Evolutionary conservation across 1,284 basidiomycete genomes (phyloP), one percentile per base, ranked within the genome.

Genomic region (Cerrena zonata): DNA sequence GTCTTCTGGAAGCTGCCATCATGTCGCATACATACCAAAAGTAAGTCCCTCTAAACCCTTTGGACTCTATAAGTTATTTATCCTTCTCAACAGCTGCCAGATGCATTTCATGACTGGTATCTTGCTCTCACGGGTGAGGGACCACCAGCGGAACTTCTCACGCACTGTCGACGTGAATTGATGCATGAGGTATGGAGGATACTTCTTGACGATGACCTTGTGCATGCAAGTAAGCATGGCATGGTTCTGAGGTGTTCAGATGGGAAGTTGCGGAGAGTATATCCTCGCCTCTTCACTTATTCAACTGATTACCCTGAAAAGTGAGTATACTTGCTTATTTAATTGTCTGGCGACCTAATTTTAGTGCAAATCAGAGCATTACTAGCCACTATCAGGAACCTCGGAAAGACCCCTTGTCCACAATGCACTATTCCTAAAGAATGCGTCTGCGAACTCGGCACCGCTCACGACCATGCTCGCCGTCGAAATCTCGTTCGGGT

Each of bases 301-400:
- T 56, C 53, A 3, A 56, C 67, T 0, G 70, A 73, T 51, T 72
- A 71, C 58, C 52, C 56, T 0, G 59, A 61, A 25, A 58, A 58
- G 58, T 62, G 34, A 23, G 57, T 25, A 21, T 39, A 36, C n/a
- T 47, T 19, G 1, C 26, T 37, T 18, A n/a, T 21, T 15, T 7
- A 5, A 39, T 36, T 26, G 5, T 13, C 24, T n/a, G n/a, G n/a
- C n/a, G n/a, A 42, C 37, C 5, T 12, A 45, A 18, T 12, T 19
- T 45, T 2, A 34, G 27, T 51, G 10, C 23, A 30, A 13, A 11
- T 70, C 25, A 70, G 68, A 51, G 53, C 62, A n/a, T 48, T 69
- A 1, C 41, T 70, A 2, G 60, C 63, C 0, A 61, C 59, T 7
- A 59, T 70, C 2, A 55, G 56, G 18, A 53, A 63, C 44, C 49